Base-by-base conservation (phyloP, 2,329 filamentous ascomycete species). In the Diaporthe helianthi region DNA sequence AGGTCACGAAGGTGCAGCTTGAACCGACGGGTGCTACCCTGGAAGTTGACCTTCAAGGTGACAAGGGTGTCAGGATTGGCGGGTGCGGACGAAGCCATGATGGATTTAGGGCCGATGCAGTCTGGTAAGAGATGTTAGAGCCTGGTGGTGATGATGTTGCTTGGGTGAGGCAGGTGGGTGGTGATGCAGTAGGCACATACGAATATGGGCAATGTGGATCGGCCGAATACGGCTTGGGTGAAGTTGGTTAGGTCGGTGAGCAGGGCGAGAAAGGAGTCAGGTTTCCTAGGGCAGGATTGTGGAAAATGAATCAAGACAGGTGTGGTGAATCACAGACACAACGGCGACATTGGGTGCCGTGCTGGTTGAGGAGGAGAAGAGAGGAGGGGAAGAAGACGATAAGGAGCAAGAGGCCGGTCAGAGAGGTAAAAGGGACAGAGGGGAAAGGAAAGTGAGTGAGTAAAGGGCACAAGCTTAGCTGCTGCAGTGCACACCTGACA, bases 1-100 rank as follows among this genome's bases (percentile, higher is more conserved):
- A 98, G 90, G 74, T 98, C 95, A 78, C 90, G 90, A 77, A 98
- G 87, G 68, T 93, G 92, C 73, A 98, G 87, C 87, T 97, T 98
- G 84, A 97, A 92, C 75, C 94, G 92, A 76, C 92, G 90, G 76
- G 90, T 92, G 76, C 82, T 84, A 70, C 93, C 93, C 77, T 94
- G 89, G 77, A 92, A 89, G 76, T 89, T 87, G 77, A 97, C 87
- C 85, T 98, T 98, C 83, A 98, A 84, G 73, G 92, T 93, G 81
- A 98, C 92, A 73, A 88, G 83, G 65, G 92, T 93, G 72, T 94
- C 92, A 68, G 89, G 87, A 65, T 77, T 74, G 53, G 78, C 73
- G 54, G 77, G 54, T 19, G 72, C 74, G 72, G 78, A 72, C 69
- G 81, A 79, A 70, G 81, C 80, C 80, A 80, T 81, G 69, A 71